Percentiles rank a stretch among this genome's conserved stretches.
phyloP scores from a whole-genome alignment of 2,329 filamentous ascomycete species.

The Metarhizium humberi region DNA sequence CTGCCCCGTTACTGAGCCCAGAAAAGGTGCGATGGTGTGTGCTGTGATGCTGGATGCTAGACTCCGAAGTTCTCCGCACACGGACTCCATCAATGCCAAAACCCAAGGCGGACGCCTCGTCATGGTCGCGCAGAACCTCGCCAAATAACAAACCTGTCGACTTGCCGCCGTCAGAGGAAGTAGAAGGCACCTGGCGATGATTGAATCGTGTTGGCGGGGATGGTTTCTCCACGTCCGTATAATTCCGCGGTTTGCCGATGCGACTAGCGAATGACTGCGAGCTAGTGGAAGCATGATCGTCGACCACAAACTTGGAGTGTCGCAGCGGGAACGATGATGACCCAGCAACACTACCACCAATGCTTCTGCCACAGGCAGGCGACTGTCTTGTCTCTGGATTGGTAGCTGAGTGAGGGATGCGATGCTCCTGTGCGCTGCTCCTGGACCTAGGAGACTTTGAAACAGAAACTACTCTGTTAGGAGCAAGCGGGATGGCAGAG shows the following conservation, averaged over 20 bases:
- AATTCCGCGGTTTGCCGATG: constrained; percentile 40
- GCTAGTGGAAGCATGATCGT: constrained; percentile 43
- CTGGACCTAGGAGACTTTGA: not conserved
- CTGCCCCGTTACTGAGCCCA: constrained; percentile 45
- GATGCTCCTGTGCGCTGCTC: not conserved
- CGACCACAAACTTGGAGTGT: constrained; percentile 36
- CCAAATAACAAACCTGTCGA: constrained; percentile 59
- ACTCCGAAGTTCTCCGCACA: constrained; percentile 60
- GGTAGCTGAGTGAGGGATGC: not conserved
- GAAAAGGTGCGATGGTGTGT: constrained; percentile 45
- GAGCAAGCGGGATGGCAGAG: constrained; percentile 1
- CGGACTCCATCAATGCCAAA: constrained; percentile 49
- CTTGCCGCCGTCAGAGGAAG: constrained; percentile 24
- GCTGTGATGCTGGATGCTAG: constrained; percentile 48
- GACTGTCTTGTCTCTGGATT: not conserved
- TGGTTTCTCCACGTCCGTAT: constrained; percentile 22
- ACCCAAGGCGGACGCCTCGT: constrained; percentile 40
- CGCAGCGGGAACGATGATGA: constrained; percentile 27
- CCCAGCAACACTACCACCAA: not conserved
- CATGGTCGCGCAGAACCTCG: constrained; percentile 57
- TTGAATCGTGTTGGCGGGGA: constrained; percentile 19
- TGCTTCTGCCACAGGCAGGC: not conserved
- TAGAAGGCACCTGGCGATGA: constrained; percentile 22
- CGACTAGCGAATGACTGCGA: constrained; percentile 52
- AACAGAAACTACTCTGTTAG: not conserved